Evolutionary conservation across 306 rosid genomes (phyloP), one percentile per base, ranked within the genome.

Genomic region (Cicer pinnatifidum): DNA sequence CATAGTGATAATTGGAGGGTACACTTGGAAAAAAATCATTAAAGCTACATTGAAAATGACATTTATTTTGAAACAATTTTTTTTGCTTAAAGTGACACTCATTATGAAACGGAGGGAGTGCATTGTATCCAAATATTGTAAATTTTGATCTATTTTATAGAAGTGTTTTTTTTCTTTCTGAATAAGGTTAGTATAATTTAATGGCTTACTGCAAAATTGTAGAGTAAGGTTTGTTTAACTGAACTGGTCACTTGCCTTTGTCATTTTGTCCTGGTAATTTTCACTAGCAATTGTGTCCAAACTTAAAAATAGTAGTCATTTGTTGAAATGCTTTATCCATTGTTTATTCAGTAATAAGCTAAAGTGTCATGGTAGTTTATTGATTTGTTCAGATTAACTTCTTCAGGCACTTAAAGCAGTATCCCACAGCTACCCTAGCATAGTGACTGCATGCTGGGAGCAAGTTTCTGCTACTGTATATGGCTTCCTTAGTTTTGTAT

Each of bases 401-500:
- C 78, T 83, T 17, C 88, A 91, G 96, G 96, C 91, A 13, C 91
- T 94, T 33, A 94, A 84, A 85, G 91, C 91, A 76, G 88, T 85
- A 75, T 91, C 83, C 59, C 99, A 94, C 83, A 91, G 78, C 83
- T 91, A 89, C 76, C 99, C 99, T 48, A 85, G 81, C 74, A 81
- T 80, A 63, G 85, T 87, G 83, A 23, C 77, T 77, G 77, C 90
- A 20, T 91, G 88, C 75, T 94, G 99, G 99, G 85, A 82, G 71
- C 83, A 72, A 73, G 82, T 94, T 82, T 91, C 91, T 71, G 63
- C 88, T 8, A 67, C 79, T 70, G 89, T 91, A 75, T 82, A 78
- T 73, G 78, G 78, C 51, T 71, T 89, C 76, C 77, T 89, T 61
- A 83, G 81, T 46, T 82, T 59, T 84, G 82, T 78, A 52, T 72